Base-by-base conservation (phyloP, 2,329 filamentous ascomycete species). In the Allantophomopsis lycopodina region DNA sequence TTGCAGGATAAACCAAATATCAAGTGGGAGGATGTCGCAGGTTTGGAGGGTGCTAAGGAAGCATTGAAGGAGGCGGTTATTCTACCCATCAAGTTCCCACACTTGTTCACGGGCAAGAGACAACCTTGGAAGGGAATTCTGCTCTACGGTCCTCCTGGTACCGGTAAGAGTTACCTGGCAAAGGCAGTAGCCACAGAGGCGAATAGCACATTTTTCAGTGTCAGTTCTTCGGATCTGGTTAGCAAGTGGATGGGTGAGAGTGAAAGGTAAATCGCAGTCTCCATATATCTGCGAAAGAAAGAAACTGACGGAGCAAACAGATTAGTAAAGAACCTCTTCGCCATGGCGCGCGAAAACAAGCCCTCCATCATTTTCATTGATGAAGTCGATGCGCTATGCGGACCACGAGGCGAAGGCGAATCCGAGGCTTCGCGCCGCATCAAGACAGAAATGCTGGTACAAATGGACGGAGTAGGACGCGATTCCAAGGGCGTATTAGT, bases 201-300 rank as follows among this genome's bases (percentile, higher is more conserved):
- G 43, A 96, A 98, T 62, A 95, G 88, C 62, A 96, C 91, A 3
- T 98, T 98, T 59, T 98, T 98, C 72, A 95, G 87, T 55, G 89
- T 98, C 49, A 94, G 85, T 63, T 94, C 85, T 69, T 94, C 86
- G 56, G 91, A 98, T 59, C 61, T 98, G 60, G 91, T 98, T 44
- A 94, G 86, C 60, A 98, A 98, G 59, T 98, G 91, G 91, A 98
- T 98, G 91, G 91, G 91, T 66, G 91, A 98, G 63, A 93, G 84
- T 69, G 91, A 98, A 76, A 77, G 87, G 85, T 93, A 65, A 37
- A 69, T 51, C 15, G 18, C n/a, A 42, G 46, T 12, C 23, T 12
- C 11, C 23, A 28, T 28, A 28, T 28, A 28, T 28, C 4, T 28
- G 10, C 23, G 23, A 28, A 12, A 3, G 11, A 28, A 28, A 10